Percentiles rank a stretch among this genome's conserved stretches.
Evolutionary conservation across 2,329 filamentous ascomycete genomes (phyloP).

Genomic region (Thermothelomyces thermophilus): DNA sequence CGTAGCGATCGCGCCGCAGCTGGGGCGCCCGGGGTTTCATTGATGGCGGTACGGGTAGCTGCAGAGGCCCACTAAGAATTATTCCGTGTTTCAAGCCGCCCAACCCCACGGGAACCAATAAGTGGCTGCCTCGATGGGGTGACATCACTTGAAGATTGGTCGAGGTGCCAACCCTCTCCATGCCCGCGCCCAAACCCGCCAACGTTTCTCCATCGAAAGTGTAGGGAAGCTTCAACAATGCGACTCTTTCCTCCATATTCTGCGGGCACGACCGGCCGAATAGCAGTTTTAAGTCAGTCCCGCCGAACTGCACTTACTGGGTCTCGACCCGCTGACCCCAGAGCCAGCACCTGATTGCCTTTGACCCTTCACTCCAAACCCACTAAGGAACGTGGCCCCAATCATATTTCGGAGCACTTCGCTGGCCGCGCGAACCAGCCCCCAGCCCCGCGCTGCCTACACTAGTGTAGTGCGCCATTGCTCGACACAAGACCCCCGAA

Average conservation of each 20-base stretch:
- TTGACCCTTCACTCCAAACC: neutral
- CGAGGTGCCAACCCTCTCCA: neutral
- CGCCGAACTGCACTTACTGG: neutral
- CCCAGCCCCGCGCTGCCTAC: neutral
- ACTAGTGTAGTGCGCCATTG: neutral
- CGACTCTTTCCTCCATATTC: neutral
- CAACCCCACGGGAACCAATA: conserved; percentile 1
- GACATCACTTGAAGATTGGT: conserved; percentile 9
- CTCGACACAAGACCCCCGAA: neutral
- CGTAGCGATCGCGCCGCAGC: too few species aligned
- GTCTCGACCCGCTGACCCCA: neutral
- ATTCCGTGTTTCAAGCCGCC: neutral
- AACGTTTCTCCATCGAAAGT: neutral
- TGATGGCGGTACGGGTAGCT: neutral
- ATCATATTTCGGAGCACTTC: conserved; percentile 4
- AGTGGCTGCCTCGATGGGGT: conserved; percentile 1
- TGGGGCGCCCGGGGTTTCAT: too few species aligned
- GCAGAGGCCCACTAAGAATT: neutral
- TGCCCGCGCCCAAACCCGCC: neutral
- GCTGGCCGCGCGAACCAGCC: too few species aligned
- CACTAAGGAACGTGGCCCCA: conserved; percentile 6
- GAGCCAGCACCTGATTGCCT: too few species aligned
- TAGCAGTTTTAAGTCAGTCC: too few species aligned
- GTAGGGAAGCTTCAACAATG: neutral
- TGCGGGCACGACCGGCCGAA: neutral